Evolutionary conservation across 768 basidiomycete genomes (phyloP).

Genomic region (Mycena metata): DNA sequence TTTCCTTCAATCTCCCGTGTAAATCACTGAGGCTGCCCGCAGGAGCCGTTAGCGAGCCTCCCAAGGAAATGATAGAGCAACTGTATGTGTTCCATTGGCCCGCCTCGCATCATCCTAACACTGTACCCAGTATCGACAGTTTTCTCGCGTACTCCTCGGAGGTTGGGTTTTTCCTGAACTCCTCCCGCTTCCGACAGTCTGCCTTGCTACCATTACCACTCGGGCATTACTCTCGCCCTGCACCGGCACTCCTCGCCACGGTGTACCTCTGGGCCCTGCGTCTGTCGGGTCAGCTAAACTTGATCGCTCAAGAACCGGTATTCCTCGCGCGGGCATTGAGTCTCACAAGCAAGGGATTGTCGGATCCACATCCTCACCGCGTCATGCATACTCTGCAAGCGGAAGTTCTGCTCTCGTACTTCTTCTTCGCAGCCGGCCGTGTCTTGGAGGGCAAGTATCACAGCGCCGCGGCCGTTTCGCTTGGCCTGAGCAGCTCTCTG

Average conservation of each 20-base stretch:
- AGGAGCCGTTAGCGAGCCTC: conserved; percentile 46
- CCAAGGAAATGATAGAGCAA: conserved; percentile 45
- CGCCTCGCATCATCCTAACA: background rate
- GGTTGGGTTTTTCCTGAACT: conserved; percentile 71
- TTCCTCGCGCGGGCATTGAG: conserved; percentile 61
- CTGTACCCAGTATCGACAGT: conserved; percentile 44
- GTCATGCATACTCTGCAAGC: conserved; percentile 66
- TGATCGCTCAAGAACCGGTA: conserved; percentile 46
- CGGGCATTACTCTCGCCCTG: conserved; percentile 52
- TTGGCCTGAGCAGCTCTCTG: conserved; percentile 52
- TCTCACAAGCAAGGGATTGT: conserved; percentile 53
- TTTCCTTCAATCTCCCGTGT: background rate
- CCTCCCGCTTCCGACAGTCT: conserved; percentile 58
- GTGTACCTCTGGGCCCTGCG: conserved; percentile 57
- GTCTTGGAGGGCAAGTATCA: conserved; percentile 61
- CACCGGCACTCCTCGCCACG: conserved; percentile 54
- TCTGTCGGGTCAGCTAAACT: conserved; percentile 46
- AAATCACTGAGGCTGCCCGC: background rate
- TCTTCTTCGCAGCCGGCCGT: conserved; percentile 66
- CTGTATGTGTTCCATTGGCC: conserved; percentile 45
- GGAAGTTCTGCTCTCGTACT: conserved; percentile 68
- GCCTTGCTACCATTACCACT: conserved; percentile 47
- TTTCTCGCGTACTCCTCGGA: conserved; percentile 65
- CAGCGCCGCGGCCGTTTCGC: conserved; percentile 53
- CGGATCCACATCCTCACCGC: conserved; percentile 54